Conservation (phyloP, 2,329 filamentous ascomycete genomes). For the Colletotrichum musae region DNA sequence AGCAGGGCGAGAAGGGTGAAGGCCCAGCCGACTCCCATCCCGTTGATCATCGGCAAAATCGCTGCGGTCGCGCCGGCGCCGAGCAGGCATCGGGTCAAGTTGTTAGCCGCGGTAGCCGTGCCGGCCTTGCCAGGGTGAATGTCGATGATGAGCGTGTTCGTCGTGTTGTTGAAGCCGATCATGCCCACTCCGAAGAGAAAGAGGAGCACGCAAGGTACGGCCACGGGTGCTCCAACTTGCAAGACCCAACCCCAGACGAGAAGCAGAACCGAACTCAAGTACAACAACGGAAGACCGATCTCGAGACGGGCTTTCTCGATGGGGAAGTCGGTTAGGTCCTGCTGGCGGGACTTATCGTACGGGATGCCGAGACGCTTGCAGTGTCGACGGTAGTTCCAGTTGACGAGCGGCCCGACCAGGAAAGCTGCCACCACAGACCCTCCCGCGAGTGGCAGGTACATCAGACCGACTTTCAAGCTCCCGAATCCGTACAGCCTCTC, state of each 20-base stretch:
- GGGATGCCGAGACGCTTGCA: slow-evolving; percentile 67
- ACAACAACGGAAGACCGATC: slow-evolving; percentile 65
- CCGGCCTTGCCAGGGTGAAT: slow-evolving; percentile 67
- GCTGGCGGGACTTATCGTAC: slow-evolving; percentile 67
- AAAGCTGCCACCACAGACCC: slow-evolving; percentile 64
- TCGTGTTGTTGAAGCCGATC: slow-evolving; percentile 68
- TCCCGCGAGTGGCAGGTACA: slow-evolving; percentile 65
- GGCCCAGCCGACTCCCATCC: slow-evolving; percentile 66
- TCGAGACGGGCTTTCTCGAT: slow-evolving; percentile 67
- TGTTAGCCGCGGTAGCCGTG: slow-evolving; percentile 70
- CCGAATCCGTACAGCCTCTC: slow-evolving; percentile 70
- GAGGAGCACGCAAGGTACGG: slow-evolving; percentile 62
- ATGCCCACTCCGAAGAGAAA: slow-evolving; percentile 63
- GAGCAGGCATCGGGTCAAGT: slow-evolving; percentile 68
- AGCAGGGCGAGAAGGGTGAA: slow-evolving; percentile 64
- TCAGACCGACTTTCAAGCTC: slow-evolving; percentile 68
- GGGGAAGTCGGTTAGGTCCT: slow-evolving; percentile 63
- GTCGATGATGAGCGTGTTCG: slow-evolving; percentile 69
- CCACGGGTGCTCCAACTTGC: slow-evolving; percentile 57
- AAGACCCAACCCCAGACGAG: slow-evolving; percentile 68
- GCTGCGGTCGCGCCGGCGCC: slow-evolving; percentile 67
- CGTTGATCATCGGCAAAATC: slow-evolving; percentile 66
- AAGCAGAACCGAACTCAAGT: slow-evolving; percentile 62
- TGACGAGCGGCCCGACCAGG: slow-evolving; percentile 69
- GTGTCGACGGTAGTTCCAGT: slow-evolving; percentile 77